Evolutionary conservation across 345 rosid species (phyloP).

Genomic region (Salix arbutifolia): DNA sequence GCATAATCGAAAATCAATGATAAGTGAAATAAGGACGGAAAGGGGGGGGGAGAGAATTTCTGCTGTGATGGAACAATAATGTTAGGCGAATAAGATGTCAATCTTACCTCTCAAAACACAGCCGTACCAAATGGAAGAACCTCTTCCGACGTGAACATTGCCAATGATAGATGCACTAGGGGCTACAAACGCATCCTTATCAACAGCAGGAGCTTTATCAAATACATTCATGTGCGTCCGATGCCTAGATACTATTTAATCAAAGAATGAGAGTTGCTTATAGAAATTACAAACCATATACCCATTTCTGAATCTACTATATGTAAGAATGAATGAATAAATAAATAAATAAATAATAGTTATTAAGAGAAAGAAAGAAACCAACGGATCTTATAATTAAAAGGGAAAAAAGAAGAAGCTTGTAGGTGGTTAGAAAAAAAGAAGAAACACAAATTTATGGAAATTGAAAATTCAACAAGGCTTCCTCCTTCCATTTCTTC

Average conservation of each 20-base stretch:
- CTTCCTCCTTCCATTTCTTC: no score
- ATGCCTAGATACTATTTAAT: constrained; percentile 75
- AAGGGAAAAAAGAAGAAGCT: no score
- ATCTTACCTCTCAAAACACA: constrained; percentile 82
- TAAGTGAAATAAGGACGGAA: background rate
- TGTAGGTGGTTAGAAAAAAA: no score
- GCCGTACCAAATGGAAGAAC: constrained; percentile 91
- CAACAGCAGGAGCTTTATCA: constrained; percentile 78
- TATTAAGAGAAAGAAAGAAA: no score
- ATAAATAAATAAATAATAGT: background rate
- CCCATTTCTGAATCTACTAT: no score
- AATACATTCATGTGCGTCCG: constrained; percentile 84
- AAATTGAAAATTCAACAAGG: no score
- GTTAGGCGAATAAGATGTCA: background rate
- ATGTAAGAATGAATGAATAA: background rate
- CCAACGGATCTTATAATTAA: no score
- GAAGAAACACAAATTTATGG: no score
- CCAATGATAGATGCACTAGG: constrained; percentile 90
- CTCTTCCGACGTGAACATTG: constrained; percentile 85
- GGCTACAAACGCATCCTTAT: constrained; percentile 83
- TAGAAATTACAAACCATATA: no score
- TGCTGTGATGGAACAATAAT: background rate
- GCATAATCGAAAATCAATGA: no score
- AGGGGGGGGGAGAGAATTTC: background rate
- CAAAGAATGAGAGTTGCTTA: no score